Evolutionary conservation across 805 yeast species (phyloP).

Genomic region (Sungouiozyma ichnusensis): DNA sequence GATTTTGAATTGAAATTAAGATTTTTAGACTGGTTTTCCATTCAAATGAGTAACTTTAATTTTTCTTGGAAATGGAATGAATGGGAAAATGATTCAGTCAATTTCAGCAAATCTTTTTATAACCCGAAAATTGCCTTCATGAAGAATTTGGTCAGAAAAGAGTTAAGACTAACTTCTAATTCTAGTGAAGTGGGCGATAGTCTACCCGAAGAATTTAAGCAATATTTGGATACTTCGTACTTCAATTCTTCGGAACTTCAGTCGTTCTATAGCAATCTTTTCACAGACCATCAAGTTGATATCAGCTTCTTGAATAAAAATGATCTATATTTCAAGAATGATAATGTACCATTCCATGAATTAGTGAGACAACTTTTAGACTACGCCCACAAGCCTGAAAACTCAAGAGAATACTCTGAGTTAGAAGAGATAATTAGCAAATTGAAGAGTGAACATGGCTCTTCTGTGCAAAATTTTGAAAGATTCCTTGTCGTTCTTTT

Average conservation of each 20-base stretch:
- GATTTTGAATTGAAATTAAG: slow-evolving; percentile 70
- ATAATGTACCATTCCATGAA: slow-evolving; percentile 29
- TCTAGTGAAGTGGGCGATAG: slow-evolving; percentile 56
- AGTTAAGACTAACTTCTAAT: slow-evolving; percentile 70
- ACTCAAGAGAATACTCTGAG: slow-evolving; percentile 24
- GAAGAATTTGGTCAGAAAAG: slow-evolving; percentile 71
- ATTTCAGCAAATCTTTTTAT: slow-evolving; percentile 35
- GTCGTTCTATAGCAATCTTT: slow-evolving; percentile 30
- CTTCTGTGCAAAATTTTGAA: slow-evolving; percentile 28
- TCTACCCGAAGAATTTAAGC: slow-evolving; percentile 48
- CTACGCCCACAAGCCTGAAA: slow-evolving; percentile 27
- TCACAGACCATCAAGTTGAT: slow-evolving; percentile 18
- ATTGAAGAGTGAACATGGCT: slow-evolving; percentile 22
- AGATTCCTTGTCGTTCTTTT: slow-evolving; percentile 48
- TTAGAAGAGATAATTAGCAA: slow-evolving; percentile 22
- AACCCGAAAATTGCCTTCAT: slow-evolving; percentile 72
- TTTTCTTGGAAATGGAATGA: slow-evolving; percentile 98
- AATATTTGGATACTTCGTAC: slow-evolving; percentile 37
- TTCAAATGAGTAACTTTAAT: slow-evolving; percentile 86
- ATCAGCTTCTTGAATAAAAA: slow-evolving; percentile 23
- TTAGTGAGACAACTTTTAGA: slow-evolving; percentile 32
- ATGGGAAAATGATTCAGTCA: slow-evolving; percentile 60
- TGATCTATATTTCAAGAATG: slow-evolving; percentile 32
- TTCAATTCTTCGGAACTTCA: slow-evolving; percentile 28
- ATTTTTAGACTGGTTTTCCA: slow-evolving; percentile 82